These are phyloP conservation scores for Hippophae rhamnoides DNA, from an alignment of 306 rosid genomes.

Conservation along the genomic window DNA sequence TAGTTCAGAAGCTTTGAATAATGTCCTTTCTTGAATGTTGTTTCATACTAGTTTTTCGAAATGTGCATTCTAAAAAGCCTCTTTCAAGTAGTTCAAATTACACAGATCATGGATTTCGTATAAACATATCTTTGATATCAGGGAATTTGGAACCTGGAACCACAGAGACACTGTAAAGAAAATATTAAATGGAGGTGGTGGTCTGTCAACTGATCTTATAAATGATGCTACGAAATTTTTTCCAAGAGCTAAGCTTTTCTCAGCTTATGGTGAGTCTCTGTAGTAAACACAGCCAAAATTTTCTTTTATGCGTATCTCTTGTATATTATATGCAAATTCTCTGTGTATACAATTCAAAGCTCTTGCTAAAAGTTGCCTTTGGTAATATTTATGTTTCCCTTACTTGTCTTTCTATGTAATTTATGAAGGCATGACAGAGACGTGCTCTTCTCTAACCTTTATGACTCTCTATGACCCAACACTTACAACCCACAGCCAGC, in stretches of 20 bases:
- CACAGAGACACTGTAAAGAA: conserved; percentile 49
- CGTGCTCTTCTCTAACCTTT: conserved; percentile 83
- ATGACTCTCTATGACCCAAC: conserved; percentile 44
- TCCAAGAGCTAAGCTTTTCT: conserved; percentile 69
- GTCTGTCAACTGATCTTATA: conserved; percentile 53
- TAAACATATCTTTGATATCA: conserved; percentile 19
- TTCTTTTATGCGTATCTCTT: no score
- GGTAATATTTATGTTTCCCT: background rate
- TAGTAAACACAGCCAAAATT: background rate
- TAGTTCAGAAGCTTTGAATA: background rate
- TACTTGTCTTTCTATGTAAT: conserved; percentile 16
- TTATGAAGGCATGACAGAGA: conserved; percentile 74
- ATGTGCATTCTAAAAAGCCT: conserved; percentile 1
- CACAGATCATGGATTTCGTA: background rate
- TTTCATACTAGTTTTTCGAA: conserved; percentile 1
- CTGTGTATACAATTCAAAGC: no score
- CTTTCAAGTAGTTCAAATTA: background rate
- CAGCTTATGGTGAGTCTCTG: conserved; percentile 75
- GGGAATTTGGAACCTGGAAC: conserved; percentile 40
- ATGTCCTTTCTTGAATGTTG: background rate
- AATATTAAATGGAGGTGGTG: conserved; percentile 89
- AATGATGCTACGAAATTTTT: conserved; percentile 41
- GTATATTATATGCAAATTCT: no score
- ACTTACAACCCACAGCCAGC: conserved; percentile 17
- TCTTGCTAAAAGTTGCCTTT: no score